Evolutionary conservation across 2,329 filamentous ascomycete genomes (phyloP).

Genomic region (Pyrenophora tritici-repentis): DNA sequence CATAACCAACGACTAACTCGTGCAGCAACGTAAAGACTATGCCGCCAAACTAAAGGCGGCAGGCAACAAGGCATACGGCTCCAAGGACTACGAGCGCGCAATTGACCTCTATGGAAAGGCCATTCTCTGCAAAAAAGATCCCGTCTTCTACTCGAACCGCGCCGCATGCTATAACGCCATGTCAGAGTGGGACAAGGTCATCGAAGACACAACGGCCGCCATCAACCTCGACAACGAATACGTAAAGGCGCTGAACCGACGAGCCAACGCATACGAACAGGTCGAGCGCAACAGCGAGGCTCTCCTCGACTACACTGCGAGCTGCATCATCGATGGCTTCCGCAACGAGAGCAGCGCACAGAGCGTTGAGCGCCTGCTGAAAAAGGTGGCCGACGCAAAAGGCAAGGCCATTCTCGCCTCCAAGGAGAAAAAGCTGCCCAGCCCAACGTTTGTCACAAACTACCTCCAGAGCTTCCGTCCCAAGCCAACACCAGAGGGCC

Average conservation of each 20-base stretch:
- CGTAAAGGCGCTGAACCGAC: conserved; percentile 94
- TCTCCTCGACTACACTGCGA: conserved; percentile 95
- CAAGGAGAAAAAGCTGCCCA: conserved; percentile 85
- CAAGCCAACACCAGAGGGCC: conserved; percentile 75
- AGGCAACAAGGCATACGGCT: conserved; percentile 94
- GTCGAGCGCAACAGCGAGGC: conserved; percentile 90
- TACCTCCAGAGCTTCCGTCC: conserved; percentile 98
- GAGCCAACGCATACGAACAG: conserved; percentile 96
- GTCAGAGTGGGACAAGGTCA: conserved; percentile 90
- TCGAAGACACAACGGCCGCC: conserved; percentile 94
- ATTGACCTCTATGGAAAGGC: conserved; percentile 96
- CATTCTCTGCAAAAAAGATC: conserved; percentile 94
- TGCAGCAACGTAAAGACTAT: conserved; percentile 80
- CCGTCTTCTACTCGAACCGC: conserved; percentile 98
- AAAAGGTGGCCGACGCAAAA: conserved; percentile 96
- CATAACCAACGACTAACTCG: conserved; percentile 33
- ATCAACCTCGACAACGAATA: conserved; percentile 94
- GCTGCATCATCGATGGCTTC: conserved; percentile 98
- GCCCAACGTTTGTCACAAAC: conserved; percentile 95
- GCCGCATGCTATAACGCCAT: conserved; percentile 96
- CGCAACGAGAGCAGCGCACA: conserved; percentile 87
- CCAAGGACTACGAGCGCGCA: conserved; percentile 90
- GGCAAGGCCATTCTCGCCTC: conserved; percentile 83
- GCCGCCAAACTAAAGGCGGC: conserved; percentile 90
- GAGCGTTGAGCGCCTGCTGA: conserved; percentile 88